Evolutionary conservation across 2,329 filamentous ascomycete species (phyloP).

Genomic region (Pseudopithomyces maydicus): DNA sequence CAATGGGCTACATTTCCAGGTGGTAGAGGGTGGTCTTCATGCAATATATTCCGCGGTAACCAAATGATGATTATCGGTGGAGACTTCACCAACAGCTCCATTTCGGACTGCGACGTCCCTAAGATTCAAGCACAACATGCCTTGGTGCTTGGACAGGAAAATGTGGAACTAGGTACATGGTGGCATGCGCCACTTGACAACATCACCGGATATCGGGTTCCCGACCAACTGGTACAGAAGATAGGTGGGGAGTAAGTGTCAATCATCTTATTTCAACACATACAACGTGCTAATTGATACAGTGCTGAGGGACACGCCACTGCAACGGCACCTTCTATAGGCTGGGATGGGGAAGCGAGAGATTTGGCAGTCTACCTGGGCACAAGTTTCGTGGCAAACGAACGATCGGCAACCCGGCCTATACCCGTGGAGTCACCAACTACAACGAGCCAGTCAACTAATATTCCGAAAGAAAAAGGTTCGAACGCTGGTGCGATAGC

Average conservation of each 20-base stretch:
- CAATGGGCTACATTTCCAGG: slow-evolving; percentile 33
- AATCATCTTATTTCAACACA: slow-evolving; percentile 4
- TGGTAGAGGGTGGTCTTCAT: slow-evolving; percentile 54
- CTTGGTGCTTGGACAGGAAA: slow-evolving; percentile 56
- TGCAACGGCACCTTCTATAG: slow-evolving; percentile 50
- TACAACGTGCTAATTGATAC: slow-evolving; percentile 5
- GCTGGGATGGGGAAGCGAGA: slow-evolving; percentile 49
- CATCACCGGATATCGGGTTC: slow-evolving; percentile 37
- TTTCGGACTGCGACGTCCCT: slow-evolving; percentile 56
- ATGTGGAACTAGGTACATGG: slow-evolving; percentile 27
- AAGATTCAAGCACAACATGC: slow-evolving; percentile 60
- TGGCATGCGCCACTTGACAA: slow-evolving; percentile 22
- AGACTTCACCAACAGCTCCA: slow-evolving; percentile 51
- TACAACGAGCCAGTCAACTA: slow-evolving; percentile 14
- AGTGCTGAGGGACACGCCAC: slow-evolving; percentile 57
- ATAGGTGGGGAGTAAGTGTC: slow-evolving; percentile 42
- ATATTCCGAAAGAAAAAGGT: background rate
- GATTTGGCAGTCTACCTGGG: slow-evolving; percentile 60
- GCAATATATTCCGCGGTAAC: slow-evolving; percentile 59
- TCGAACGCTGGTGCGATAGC: slow-evolving; percentile 36
- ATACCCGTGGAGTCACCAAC: slow-evolving; percentile 24
- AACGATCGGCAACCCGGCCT: slow-evolving; percentile 55
- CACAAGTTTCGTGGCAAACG: slow-evolving; percentile 50
- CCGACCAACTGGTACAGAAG: slow-evolving; percentile 54
- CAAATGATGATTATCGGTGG: slow-evolving; percentile 68